Evolutionary conservation across 2,329 filamentous ascomycete genomes (phyloP), one percentile per base, ranked within the genome.

Genomic region (Myriosclerotinia curreyana): DNA sequence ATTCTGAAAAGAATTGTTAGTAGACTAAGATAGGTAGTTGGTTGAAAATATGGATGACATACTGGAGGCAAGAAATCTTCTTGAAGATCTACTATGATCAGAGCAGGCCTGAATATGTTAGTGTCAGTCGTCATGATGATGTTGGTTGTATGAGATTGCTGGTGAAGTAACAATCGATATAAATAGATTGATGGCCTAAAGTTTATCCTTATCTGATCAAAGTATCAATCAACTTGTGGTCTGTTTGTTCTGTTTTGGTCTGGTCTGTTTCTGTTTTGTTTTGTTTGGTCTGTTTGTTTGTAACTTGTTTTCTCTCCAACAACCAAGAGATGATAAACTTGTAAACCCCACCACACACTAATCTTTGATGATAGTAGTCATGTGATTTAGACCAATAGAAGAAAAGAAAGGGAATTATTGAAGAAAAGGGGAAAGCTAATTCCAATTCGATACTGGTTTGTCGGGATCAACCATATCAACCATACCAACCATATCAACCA

Each of bases 41-140:
- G 17, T 28, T n/a, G 20, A 5, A 20, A 17, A 34, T 42, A 38
- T 48, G n/a, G 8, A 9, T 44, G 48, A 79, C 87, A 79, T 78
- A 95, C 92, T 15, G 93, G 92, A 65, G 91, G 90, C 76, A 92
- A 96, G 76, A 97, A 98, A 79, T 98, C 94, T 76, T 97, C 89
- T 77, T 98, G 95, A 73, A 96, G 82, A 76, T 97, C 93, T 61
- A 96, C 88, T 14, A 96, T 83, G 55, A 96, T 76, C 46, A 89
- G 76, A n/a, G 86, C 86, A 52, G 85, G 81, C 49, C 74, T 77
- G 71, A 80, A 81, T 28, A 54, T 64, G 5, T 59, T 44, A 15
- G 52, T 56, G 14, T 31, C 15, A 42, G 15, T 17, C n/a, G 60
- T 48, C 60, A 59, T 64, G 44, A 44, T 63, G 22, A 40, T 44